Base-by-base conservation (phyloP, 192 early-diverging fungal genomes). In the Backusella macrospora region DNA sequence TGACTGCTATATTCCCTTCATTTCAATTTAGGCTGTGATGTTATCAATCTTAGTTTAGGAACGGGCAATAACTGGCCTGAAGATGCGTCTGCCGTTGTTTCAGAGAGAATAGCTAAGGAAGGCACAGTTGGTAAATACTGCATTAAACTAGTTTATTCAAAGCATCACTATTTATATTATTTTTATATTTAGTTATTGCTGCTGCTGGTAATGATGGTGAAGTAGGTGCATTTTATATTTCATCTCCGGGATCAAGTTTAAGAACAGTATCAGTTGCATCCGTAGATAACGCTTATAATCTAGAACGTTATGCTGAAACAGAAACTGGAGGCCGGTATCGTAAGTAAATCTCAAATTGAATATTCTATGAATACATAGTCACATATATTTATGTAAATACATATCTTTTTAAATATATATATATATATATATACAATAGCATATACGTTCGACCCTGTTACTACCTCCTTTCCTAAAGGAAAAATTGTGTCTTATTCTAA, bases 31-130 rank as follows among this genome's bases (percentile, higher is more conserved):
- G 83, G 88, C 0, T 86, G 92, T 79, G 87, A 98, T 72, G 76
- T 98, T 49, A 92, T 98, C 77, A 96, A 92, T 83, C 84, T 96
- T 71, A 93, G 91, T 65, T 78, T 96, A 68, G 96, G 95, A 64
- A 91, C 86, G 7, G 81, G 86, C 15, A 81, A 80, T 73, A 84
- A 82, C 38, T 89, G 85, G 87, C 82, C 80, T 67, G 91, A 92
- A 43, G 82, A 87, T 44, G 84, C 90, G 14, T 72, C 86, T 21
- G 83, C 89, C 4, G 78, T 86, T 14, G 86, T 92, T 1, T 87
- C 90, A 45, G 83, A 88, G 29, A 73, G 73, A 12, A 76, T 92
- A 39, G 66, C 80, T 18, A 59, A 59, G 23, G 78, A 77, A 7
- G 82, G 89, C 71, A 59, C 83, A 9, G 47, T 82, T 15, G 67